These are phyloP conservation scores for Diplosphaera chodatii DNA, from an alignment of 139 green algal species.

Conservation along the genomic window DNA sequence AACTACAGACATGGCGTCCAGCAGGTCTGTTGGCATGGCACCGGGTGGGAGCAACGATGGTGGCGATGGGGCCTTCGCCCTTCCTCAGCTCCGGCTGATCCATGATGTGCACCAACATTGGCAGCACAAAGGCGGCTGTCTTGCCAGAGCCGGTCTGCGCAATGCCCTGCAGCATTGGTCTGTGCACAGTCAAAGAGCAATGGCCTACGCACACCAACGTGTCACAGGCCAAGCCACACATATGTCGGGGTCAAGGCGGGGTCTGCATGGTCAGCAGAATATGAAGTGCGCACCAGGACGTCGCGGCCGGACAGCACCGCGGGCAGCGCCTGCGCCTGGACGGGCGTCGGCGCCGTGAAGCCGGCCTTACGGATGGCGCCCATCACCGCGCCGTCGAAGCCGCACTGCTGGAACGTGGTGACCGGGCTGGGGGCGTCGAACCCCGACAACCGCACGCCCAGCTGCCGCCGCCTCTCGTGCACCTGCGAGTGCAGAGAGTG, in stretches of 20 bases:
- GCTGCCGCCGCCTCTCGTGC: constrained; percentile 30
- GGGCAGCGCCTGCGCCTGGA: constrained; percentile 78
- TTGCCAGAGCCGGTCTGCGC: constrained; percentile 87
- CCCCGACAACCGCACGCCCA: constrained; percentile 62
- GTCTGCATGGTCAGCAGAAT: no score
- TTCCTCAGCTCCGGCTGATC: constrained; percentile 60
- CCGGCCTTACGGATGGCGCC: constrained; percentile 56
- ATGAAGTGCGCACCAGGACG: constrained; percentile 76
- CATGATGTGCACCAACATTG: constrained; percentile 76
- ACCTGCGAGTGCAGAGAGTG: no score
- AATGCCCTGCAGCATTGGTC: constrained; percentile 70
- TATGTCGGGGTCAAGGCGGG: no score
- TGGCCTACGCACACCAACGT: no score
- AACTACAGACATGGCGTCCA: no score
- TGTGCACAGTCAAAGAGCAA: no score
- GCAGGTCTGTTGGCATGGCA: no score
- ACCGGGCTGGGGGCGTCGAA: constrained; percentile 62
- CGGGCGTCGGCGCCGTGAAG: constrained; percentile 62
- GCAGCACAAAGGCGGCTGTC: constrained; percentile 81
- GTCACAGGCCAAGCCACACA: no score
- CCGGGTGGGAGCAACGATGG: constrained; percentile 80
- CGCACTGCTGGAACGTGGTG: constrained; percentile 66
- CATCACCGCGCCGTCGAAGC: constrained; percentile 64
- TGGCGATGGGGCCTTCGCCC: constrained; percentile 80
- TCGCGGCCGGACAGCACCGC: constrained; percentile 66